phyloP scores from a whole-genome alignment of 2,329 filamentous ascomycete genomes.

The Penicillium sp. region DNA sequence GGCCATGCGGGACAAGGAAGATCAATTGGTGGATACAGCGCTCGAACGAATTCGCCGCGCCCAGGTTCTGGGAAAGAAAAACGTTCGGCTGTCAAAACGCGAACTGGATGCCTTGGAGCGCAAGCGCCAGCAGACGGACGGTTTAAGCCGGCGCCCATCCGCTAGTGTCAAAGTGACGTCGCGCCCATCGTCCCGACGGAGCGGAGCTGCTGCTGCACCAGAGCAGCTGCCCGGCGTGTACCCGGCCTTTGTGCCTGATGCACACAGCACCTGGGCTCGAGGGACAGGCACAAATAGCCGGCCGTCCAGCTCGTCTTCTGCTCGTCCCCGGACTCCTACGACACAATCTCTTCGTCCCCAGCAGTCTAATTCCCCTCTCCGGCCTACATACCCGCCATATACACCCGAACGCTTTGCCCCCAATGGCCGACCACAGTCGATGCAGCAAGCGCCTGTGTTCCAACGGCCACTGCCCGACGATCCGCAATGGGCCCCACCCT shows the following conservation, averaged over 20 bases:
- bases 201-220: constrained; percentile 9
- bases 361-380: constrained; percentile 35
- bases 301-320: constrained; percentile 36
- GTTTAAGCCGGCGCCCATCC: constrained; percentile 18
- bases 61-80: constrained; percentile 69
- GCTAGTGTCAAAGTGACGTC: constrained; percentile 17
- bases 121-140: constrained; percentile 56
- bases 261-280: constrained; percentile 48
- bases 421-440: constrained; percentile 35
- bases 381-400: constrained; percentile 33
- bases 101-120: constrained; percentile 79
- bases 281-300: constrained; percentile 46
- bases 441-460: constrained; percentile 34
- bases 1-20: constrained; percentile 64
- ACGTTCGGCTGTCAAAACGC: constrained; percentile 74
- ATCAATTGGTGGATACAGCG: constrained; percentile 72
- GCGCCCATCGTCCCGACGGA: constrained; percentile 23
- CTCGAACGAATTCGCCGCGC: constrained; percentile 76
- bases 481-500: constrained; percentile 44
- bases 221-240: constrained; percentile 30
- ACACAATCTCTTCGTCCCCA: constrained; percentile 39
- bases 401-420: constrained; percentile 33
- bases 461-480: constrained; percentile 50
- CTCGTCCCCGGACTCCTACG: constrained; percentile 46
- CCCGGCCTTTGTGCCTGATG: constrained; percentile 38